Conservation (phyloP, 202 grass and related monocot species). For the Setaria italica region DNA sequence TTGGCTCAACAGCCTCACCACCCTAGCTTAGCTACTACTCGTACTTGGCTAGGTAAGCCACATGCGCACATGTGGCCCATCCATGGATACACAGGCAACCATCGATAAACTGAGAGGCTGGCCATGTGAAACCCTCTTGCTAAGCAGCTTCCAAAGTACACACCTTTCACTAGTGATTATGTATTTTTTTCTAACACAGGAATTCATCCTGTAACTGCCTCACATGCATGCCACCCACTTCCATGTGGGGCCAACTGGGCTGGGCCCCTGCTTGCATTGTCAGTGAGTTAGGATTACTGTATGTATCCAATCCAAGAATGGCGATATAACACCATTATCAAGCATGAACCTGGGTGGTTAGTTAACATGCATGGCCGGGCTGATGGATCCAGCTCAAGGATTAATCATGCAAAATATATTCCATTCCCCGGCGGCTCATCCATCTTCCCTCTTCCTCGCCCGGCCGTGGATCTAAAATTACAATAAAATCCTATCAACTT, state of each 20-base stretch:
- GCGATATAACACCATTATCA: not conserved
- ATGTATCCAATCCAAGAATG: not conserved
- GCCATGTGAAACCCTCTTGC: conserved; percentile 77
- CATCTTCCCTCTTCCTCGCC: too few relatives aligned
- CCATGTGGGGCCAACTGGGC: conserved; percentile 32
- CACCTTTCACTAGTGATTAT: not conserved
- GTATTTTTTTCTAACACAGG: not conserved
- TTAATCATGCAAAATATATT: too few relatives aligned
- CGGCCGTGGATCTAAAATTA: too few relatives aligned
- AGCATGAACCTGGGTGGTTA: not conserved
- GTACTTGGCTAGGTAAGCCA: conserved; percentile 26
- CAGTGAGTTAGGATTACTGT: not conserved
- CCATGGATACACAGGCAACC: not conserved
- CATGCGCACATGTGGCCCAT: conserved; percentile 47
- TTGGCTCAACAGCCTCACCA: conserved; percentile 49
- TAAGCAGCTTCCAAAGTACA: conserved; percentile 60
- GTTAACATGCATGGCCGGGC: not conserved
- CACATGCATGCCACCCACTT: not conserved
- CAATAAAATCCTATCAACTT: too few relatives aligned
- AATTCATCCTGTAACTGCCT: not conserved
- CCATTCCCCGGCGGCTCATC: too few relatives aligned
- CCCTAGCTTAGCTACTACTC: not conserved
- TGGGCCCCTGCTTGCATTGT: not conserved
- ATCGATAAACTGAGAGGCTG: conserved; percentile 30
- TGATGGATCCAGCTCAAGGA: conserved; percentile 28